Evolutionary conservation across 192 early-diverging fungal species (phyloP).

Genomic region (Backusella luteola): DNA sequence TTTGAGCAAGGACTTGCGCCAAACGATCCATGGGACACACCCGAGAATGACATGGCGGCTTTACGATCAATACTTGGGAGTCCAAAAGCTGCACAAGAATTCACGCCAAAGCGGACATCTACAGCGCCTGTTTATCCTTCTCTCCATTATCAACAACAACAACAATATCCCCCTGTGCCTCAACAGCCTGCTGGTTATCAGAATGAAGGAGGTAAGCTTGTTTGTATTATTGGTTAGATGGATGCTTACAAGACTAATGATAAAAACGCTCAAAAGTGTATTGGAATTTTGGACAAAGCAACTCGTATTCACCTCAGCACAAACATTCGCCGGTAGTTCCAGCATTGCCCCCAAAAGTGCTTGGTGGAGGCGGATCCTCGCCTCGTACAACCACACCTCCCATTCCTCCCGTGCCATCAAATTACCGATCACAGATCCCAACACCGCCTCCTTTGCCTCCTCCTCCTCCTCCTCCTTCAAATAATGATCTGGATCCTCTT

Average conservation of each 20-base stretch:
- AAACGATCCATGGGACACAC: constrained; percentile 60
- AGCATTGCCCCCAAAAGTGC: constrained; percentile 27
- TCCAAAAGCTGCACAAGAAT: neutral
- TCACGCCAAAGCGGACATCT: neutral
- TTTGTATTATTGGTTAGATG: neutral
- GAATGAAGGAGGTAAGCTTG: constrained; percentile 14
- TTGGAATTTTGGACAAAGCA: constrained; percentile 15
- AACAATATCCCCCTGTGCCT: neutral
- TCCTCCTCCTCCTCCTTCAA: neutral
- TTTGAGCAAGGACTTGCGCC: constrained; percentile 66
- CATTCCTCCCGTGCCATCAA: constrained; percentile 2
- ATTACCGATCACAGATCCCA: constrained; percentile 1
- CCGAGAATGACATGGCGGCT: constrained; percentile 56
- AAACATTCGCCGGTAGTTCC: constrained; percentile 4
- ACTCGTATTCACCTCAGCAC: constrained; percentile 1
- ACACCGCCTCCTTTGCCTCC: constrained; percentile 18
- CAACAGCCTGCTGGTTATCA: neutral
- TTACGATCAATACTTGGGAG: constrained; percentile 50
- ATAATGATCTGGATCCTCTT: neutral
- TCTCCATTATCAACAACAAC: neutral
- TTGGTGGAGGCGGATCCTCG: constrained; percentile 5
- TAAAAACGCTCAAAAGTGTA: neutral
- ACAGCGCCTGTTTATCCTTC: neutral
- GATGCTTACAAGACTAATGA: neutral
- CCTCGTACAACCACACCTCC: constrained; percentile 9